Evolutionary conservation across 495 filamentous ascomycete species (phyloP), one percentile per base, ranked within the genome.

Genomic region (Entonaema liquescens): DNA sequence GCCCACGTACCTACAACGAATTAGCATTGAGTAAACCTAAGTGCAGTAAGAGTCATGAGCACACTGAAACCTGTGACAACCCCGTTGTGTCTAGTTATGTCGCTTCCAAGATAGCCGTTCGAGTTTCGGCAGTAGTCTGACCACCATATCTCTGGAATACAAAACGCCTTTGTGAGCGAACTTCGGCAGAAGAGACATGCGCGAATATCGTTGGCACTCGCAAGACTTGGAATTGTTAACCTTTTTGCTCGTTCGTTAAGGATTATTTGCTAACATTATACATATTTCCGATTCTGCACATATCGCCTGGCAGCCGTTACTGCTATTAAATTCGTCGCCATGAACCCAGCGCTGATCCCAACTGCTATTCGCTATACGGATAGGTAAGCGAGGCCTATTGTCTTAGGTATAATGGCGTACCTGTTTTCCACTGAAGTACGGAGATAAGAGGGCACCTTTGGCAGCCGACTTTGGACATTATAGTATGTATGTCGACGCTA

Each of bases 1-100:
- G 73, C 70, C 78, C 79, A 80, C n/a, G 73, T 78, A 28, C 65
- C 77, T 79, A 25, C 42, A 2, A 8, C 42, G 17, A 11, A 50
- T 67, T 28, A 63, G 70, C 33, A 50, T 28, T 12, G 0, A 25
- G 19, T 47, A 23, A 47, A 23, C 19, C 12, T 1, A 23, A 23
- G 9, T 47, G 23, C 15, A 13, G 5, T 15, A 15, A 33, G 29
- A 12, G 12, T 54, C 8, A 60, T 59, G 36, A 35, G 42, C 71
- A 11, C 31, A 60, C 50, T 57, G 31, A 56, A 53, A 42, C 59
- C 68, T 44, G 50, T 59, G 56, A 49, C 17, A 42, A 28, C n/a
- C 5, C 35, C 42, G 13, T 56, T 17, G n/a, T 33, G 17, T 56
- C 28, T 55, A 2, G 25, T 64, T 31, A 64, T 25, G 19, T 56